These are phyloP conservation scores for Rubroshorea leprosula DNA, from an alignment of 345 rosid genomes.

Conservation along the genomic window DNA sequence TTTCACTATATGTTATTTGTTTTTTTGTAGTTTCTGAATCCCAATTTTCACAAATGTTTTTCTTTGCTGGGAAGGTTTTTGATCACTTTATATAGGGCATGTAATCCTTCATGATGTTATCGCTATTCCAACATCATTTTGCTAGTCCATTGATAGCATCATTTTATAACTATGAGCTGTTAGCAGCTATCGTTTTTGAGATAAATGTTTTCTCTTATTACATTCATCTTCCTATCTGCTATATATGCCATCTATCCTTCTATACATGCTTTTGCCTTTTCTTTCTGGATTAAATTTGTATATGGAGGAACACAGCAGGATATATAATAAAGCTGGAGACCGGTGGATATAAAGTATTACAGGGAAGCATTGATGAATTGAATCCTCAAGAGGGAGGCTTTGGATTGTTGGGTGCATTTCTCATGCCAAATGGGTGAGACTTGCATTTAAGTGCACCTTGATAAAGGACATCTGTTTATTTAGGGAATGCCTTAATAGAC, in stretches of 20 bases:
- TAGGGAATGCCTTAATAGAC: neutral
- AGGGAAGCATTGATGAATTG: too few species aligned
- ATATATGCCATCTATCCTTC: neutral
- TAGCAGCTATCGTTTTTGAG: neutral
- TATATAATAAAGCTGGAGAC: too few species aligned
- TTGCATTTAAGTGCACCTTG: too few species aligned
- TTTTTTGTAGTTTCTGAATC: constrained; percentile 12
- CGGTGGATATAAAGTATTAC: too few species aligned
- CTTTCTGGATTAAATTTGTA: too few species aligned
- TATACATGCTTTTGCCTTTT: too few species aligned
- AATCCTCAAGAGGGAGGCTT: too few species aligned
- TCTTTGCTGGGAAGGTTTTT: constrained; percentile 13
- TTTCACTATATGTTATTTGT: constrained; percentile 1
- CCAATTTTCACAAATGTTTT: constrained; percentile 15
- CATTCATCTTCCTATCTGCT: neutral
- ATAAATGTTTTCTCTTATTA: neutral
- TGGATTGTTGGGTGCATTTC: too few species aligned
- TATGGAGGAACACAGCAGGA: too few species aligned
- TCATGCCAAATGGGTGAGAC: too few species aligned
- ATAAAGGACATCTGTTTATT: neutral
- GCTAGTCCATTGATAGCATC: neutral
- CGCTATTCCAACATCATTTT: neutral
- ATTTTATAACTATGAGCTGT: neutral
- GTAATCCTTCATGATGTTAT: constrained; percentile 12
- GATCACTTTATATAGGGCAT: neutral